Evolutionary conservation across 495 filamentous ascomycete genomes (phyloP).

Genomic region (Aspergillus hancockii): DNA sequence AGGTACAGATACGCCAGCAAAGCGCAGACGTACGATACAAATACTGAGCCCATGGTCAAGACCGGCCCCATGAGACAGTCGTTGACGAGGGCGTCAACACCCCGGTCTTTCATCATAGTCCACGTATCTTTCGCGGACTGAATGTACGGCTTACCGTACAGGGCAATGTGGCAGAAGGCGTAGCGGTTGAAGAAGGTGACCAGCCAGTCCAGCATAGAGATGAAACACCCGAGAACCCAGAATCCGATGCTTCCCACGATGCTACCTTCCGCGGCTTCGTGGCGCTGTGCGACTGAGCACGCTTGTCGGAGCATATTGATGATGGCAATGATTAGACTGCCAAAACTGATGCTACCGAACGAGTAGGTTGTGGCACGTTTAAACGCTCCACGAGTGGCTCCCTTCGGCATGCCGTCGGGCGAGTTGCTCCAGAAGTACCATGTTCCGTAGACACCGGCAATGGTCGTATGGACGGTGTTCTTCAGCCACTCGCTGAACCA

Average conservation of each 20-base stretch:
- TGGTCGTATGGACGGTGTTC: slow-evolving; percentile 85
- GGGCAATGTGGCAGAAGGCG: slow-evolving; percentile 87
- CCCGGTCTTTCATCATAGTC: slow-evolving; percentile 87
- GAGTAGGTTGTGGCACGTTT: slow-evolving; percentile 81
- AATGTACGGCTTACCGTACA: slow-evolving; percentile 87
- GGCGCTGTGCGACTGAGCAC: slow-evolving; percentile 69
- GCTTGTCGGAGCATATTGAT: slow-evolving; percentile 81
- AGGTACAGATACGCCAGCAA: slow-evolving; percentile 84
- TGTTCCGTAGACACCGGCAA: slow-evolving; percentile 85
- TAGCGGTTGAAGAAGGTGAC: slow-evolving; percentile 73
- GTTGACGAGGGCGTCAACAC: slow-evolving; percentile 85
- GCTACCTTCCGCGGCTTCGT: slow-evolving; percentile 66
- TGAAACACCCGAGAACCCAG: slow-evolving; percentile 73
- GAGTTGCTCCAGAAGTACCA: slow-evolving; percentile 85
- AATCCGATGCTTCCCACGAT: slow-evolving; percentile 65
- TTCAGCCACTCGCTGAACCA: slow-evolving; percentile 93
- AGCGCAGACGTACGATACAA: slow-evolving; percentile 80
- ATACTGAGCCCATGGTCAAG: slow-evolving; percentile 80
- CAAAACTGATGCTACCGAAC: slow-evolving; percentile 86
- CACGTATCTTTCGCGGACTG: slow-evolving; percentile 85
- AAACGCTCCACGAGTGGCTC: slow-evolving; percentile 72
- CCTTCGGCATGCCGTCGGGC: slow-evolving; percentile 62
- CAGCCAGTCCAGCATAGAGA: slow-evolving; percentile 79
- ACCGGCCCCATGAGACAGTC: slow-evolving; percentile 91
- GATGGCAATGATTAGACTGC: slow-evolving; percentile 81